Conservation (phyloP, 2,329 filamentous ascomycete genomes). For the Neonectria magnoliae region DNA sequence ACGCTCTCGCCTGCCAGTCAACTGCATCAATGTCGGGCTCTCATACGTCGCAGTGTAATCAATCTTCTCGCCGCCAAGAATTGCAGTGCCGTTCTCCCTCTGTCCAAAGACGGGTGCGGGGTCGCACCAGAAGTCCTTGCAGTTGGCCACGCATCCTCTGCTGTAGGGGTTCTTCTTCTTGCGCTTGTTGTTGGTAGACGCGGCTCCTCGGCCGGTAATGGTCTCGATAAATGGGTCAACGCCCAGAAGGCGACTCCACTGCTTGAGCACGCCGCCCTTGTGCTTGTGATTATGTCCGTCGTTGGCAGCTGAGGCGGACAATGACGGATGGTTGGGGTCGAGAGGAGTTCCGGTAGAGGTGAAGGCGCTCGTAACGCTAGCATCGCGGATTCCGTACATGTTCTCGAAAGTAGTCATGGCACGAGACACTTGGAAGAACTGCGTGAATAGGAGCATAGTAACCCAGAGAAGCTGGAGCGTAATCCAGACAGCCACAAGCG, state of each 20-base stretch:
- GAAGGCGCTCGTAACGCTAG: slow-evolving; percentile 73
- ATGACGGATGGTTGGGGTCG: slow-evolving; percentile 71
- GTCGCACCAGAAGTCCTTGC: slow-evolving; percentile 96
- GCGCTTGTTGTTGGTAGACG: slow-evolving; percentile 63
- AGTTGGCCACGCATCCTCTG: slow-evolving; percentile 85
- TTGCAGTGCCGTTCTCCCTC: slow-evolving; percentile 76
- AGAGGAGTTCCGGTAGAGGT: slow-evolving; percentile 81
- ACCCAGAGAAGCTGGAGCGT: slow-evolving; percentile 92
- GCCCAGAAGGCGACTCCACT: slow-evolving; percentile 86
- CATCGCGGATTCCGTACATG: slow-evolving; percentile 81
- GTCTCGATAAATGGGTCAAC: slow-evolving; percentile 95
- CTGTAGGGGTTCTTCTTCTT: slow-evolving; percentile 84
- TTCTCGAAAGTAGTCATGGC: slow-evolving; percentile 97
- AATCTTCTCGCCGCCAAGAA: slow-evolving; percentile 80
- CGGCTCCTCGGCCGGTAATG: slow-evolving; percentile 83
- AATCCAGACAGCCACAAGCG: slow-evolving; percentile 82
- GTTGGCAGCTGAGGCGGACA: slow-evolving; percentile 59
- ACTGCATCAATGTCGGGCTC: slow-evolving; percentile 75
- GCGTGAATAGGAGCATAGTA: slow-evolving; percentile 94
- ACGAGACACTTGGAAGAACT: slow-evolving; percentile 89
- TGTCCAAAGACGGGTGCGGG: slow-evolving; percentile 82
- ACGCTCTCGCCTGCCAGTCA: slow-evolving; percentile 58
- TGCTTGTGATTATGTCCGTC: slow-evolving; percentile 62
- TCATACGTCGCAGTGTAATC: slow-evolving; percentile 95
- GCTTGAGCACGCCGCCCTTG: slow-evolving; percentile 74